Conservation (phyloP, 805 yeast species). For the Grigorovia transvaalensis region DNA sequence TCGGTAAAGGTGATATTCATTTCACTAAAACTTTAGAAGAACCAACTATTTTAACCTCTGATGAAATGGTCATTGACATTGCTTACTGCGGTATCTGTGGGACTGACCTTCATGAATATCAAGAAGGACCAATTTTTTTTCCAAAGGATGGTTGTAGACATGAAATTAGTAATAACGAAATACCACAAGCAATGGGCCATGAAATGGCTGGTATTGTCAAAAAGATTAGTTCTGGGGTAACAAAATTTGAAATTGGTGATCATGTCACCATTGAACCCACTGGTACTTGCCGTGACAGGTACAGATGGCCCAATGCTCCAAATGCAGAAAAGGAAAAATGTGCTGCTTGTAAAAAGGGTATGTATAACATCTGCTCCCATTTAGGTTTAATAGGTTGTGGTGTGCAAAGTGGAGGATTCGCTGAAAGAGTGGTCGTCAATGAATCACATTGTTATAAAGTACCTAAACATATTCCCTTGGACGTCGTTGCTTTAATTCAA, state of each 20-base stretch:
- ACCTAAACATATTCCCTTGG: constrained; percentile 37
- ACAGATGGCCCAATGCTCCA: constrained; percentile 31
- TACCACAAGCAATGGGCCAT: constrained; percentile 45
- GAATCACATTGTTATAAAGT: constrained; percentile 32
- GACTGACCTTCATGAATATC: constrained; percentile 47
- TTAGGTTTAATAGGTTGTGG: constrained; percentile 47
- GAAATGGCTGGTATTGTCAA: constrained; percentile 40
- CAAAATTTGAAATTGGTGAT: constrained; percentile 39
- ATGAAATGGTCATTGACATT: constrained; percentile 36
- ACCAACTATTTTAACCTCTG: constrained; percentile 29
- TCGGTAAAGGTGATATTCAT: constrained; percentile 36
- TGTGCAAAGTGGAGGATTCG: constrained; percentile 46
- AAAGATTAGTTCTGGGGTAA: constrained; percentile 38
- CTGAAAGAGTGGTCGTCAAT: constrained; percentile 38
- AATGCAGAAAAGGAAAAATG: constrained; percentile 29
- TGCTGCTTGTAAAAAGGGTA: constrained; percentile 40
- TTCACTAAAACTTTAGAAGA: constrained; percentile 29
- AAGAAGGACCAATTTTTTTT: constrained; percentile 52
- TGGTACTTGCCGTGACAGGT: constrained; percentile 43
- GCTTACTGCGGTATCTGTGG: constrained; percentile 56
- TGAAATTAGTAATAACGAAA: constrained; percentile 28
- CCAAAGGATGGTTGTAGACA: constrained; percentile 31
- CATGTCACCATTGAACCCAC: constrained; percentile 56
- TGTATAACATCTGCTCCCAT: constrained; percentile 42
- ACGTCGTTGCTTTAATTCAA: constrained; percentile 47